Conservation (phyloP, 2,329 filamentous ascomycete species). For the Bipolaris victoriae region DNA sequence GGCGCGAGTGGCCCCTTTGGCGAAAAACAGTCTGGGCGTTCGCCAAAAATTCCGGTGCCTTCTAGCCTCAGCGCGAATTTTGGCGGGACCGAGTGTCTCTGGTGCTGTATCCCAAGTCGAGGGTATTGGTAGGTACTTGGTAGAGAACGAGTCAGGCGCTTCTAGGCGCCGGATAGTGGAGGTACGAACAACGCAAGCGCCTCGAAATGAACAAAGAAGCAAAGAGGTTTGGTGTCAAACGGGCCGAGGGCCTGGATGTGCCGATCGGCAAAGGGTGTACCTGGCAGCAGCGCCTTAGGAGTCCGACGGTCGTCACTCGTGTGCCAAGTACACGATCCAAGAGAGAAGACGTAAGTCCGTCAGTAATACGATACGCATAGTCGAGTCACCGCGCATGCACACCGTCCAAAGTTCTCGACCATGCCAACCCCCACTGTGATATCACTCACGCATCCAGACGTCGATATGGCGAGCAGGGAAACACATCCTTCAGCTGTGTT, state of each 20-base stretch:
- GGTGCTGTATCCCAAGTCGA: neutral
- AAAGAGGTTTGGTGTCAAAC: conserved; percentile 2
- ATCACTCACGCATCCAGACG: neutral
- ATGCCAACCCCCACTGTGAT: conserved; percentile 2
- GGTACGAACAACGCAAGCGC: neutral
- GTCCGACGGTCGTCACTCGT: neutral
- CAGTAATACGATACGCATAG: neutral
- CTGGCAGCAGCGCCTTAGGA: conserved; percentile 1
- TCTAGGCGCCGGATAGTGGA: neutral
- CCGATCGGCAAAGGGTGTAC: conserved; percentile 1
- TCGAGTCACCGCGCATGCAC: neutral
- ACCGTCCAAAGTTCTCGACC: conserved; percentile 7
- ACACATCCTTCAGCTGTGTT: conserved; percentile 14
- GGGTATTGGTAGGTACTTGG: neutral
- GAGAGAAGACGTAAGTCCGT: neutral
- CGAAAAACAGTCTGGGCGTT: neutral
- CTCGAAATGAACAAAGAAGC: conserved; percentile 1
- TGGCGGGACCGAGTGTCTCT: conserved; percentile 1
- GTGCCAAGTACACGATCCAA: neutral
- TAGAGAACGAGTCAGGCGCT: neutral
- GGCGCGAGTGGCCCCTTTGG: neutral
- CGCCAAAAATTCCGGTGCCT: neutral
- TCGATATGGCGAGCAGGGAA: conserved; percentile 5
- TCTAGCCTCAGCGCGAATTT: neutral
- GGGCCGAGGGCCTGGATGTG: conserved; percentile 3